These are phyloP conservation scores for Macrolepiota dolichaula DNA, from an alignment of 768 basidiomycete genomes.

Conservation along the genomic window DNA sequence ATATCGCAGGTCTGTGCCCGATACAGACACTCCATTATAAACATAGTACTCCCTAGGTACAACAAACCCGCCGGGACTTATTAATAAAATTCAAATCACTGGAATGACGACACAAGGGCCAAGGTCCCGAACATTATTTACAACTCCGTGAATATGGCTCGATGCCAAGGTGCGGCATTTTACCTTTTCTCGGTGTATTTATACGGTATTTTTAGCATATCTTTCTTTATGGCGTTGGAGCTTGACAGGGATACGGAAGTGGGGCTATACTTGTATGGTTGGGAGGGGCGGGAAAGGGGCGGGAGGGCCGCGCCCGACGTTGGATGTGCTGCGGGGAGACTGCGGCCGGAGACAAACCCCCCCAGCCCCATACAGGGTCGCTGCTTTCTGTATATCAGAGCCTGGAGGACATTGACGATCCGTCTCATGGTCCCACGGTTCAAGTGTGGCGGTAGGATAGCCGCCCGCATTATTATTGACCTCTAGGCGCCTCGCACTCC, in stretches of 20 bases:
- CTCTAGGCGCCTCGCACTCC: too few species aligned
- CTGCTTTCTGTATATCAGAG: too few species aligned
- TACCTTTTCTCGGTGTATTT: neutral
- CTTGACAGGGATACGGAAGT: neutral
- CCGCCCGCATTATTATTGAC: too few species aligned
- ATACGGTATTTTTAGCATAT: neutral
- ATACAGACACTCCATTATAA: neutral
- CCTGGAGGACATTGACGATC: too few species aligned
- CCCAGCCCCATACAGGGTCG: too few species aligned
- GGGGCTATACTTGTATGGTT: neutral
- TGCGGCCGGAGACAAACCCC: too few species aligned
- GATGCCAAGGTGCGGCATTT: neutral
- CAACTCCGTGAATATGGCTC: constrained; percentile 8
- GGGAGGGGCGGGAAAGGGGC: neutral
- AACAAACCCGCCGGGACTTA: constrained; percentile 4
- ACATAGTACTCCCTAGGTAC: neutral
- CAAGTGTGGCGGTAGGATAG: too few species aligned
- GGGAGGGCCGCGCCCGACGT: too few species aligned
- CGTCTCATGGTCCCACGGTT: too few species aligned
- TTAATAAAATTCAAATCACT: constrained; percentile 1
- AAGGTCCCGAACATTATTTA: neutral
- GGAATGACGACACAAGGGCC: constrained; percentile 3
- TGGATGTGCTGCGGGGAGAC: too few species aligned
- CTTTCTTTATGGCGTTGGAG: neutral
- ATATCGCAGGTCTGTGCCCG: constrained; percentile 2